Evolutionary conservation across 176 grass and related monocot genomes (phyloP).

Genomic region (Eleusine indica): DNA sequence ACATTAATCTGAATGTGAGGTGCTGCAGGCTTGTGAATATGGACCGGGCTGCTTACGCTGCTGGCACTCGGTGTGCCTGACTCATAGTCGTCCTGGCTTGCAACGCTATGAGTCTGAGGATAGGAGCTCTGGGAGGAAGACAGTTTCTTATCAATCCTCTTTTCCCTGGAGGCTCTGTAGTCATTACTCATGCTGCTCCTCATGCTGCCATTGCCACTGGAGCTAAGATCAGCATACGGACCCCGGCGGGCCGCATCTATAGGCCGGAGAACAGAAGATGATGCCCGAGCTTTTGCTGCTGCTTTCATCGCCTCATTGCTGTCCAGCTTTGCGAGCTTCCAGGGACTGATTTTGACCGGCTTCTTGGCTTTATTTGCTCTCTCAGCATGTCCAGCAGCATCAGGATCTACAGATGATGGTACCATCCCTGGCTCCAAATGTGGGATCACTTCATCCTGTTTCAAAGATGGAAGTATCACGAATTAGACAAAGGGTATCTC

Average conservation of each 20-base stretch:
- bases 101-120: conserved; percentile 68
- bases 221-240: conserved; percentile 61
- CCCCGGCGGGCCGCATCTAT: conserved; percentile 48
- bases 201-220: conserved; percentile 66
- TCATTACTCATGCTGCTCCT: conserved; percentile 74
- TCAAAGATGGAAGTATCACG: conserved; percentile 8
- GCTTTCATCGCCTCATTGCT: conserved; percentile 83
- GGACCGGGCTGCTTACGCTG: conserved; percentile 84
- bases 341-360: conserved; percentile 91
- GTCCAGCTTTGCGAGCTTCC: conserved; percentile 95
- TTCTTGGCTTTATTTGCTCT: conserved; percentile 86
- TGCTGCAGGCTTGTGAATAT: conserved; percentile 53
- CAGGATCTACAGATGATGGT: conserved; percentile 86
- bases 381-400: conserved; percentile 68
- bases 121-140: conserved; percentile 72
- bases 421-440: conserved; percentile 93
- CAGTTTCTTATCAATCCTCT: conserved; percentile 57
- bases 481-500: conserved; percentile 25
- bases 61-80: conserved; percentile 66
- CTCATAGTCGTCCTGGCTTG: conserved; percentile 81
- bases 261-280: conserved; percentile 87
- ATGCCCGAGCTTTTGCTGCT: conserved; percentile 91
- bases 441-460: conserved; percentile 95
- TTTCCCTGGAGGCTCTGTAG: conserved; percentile 61
- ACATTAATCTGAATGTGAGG: conserved; percentile 32